Base-by-base conservation (phyloP, 805 yeast genomes). In the Hanseniaspora singularis region DNA sequence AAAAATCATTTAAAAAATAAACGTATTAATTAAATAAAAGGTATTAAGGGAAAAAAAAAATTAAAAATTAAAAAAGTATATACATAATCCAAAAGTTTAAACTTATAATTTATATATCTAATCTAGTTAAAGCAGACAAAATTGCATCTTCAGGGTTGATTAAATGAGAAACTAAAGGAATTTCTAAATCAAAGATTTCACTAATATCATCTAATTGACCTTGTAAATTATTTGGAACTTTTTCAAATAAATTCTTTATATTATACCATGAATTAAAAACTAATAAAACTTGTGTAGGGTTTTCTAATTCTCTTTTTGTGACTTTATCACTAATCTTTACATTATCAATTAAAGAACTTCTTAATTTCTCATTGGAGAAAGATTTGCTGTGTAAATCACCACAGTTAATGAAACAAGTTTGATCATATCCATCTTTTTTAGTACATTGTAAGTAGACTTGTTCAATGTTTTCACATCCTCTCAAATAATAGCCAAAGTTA, bases 401-500 rank as follows among this genome's bases (percentile, higher is more conserved):
- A 55, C 85, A 70, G 49, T 77, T 74, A 22, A 78, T 72, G 62
- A 73, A 81, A 1, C 81, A 57, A 2, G 86, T 71, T 53, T 73
- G 76, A 0, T 80, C 68, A 59, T 87, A 87, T 0, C 95, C 95
- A 3, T 69, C 72, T 2, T 75, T 71, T 49, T 69, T 70, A 2
- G 79, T 67, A 39, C 82, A 70, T 55, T 82, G 83, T 14, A 92
- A 79, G 62, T 84, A 87, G 0, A 87, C 61, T 4, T 76, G 65
- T 34, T 76, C 72, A 55, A 86, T 77, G 5, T 66, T 57, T 45
- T 69, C 67, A 2, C 82, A 84, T 10, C 80, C 64, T 49, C 96
- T 66, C 1, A 87, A 88, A 49, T 72, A 73, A 59, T 81, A 87
- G 0, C 94, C 94, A 57, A 74, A 79, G 4, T 81, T 67, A 1